These are phyloP conservation scores for Orbilia quercus DNA, from an alignment of 2,329 filamentous ascomycete genomes.

Conservation along the genomic window DNA sequence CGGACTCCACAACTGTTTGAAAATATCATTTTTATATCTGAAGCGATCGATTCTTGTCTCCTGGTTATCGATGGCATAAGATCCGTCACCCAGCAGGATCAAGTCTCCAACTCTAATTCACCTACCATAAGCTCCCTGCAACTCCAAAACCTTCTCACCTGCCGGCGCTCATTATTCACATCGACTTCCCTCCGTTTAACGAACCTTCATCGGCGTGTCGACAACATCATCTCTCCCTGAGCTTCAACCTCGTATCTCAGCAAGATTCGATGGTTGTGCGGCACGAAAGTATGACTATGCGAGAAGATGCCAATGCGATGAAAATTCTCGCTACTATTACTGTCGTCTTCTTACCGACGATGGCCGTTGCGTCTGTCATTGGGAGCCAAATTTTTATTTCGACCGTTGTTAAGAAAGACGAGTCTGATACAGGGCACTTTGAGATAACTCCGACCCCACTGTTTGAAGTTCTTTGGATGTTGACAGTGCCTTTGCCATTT, in stretches of 20 bases:
- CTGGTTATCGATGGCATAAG: slow-evolving; percentile 44
- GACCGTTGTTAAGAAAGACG: not conserved
- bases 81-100: not conserved
- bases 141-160: slow-evolving; percentile 60
- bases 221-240: slow-evolving; percentile 62
- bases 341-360: slow-evolving; percentile 63
- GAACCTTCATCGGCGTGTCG: slow-evolving; percentile 63
- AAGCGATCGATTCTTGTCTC: slow-evolving; percentile 56
- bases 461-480: slow-evolving; percentile 26
- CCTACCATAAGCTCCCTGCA: slow-evolving; percentile 39
- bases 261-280: slow-evolving; percentile 63
- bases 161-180: slow-evolving; percentile 62
- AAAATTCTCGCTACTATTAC: slow-evolving; percentile 63
- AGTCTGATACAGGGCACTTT: not conserved
- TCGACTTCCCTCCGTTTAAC: slow-evolving; percentile 62
- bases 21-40: slow-evolving; percentile 57
- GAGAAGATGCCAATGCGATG: slow-evolving; percentile 63
- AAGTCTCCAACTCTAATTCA: not conserved
- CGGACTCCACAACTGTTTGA: slow-evolving; percentile 58
- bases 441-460: slow-evolving; percentile 10
- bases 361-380: slow-evolving; percentile 62
- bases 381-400: slow-evolving; percentile 56
- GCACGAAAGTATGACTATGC: slow-evolving; percentile 38
- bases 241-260: slow-evolving; percentile 63
- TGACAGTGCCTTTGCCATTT: slow-evolving; percentile 18